These are phyloP conservation scores for Alternaria alternata DNA, from an alignment of 2,329 filamentous ascomycete genomes.

Conservation along the genomic window DNA sequence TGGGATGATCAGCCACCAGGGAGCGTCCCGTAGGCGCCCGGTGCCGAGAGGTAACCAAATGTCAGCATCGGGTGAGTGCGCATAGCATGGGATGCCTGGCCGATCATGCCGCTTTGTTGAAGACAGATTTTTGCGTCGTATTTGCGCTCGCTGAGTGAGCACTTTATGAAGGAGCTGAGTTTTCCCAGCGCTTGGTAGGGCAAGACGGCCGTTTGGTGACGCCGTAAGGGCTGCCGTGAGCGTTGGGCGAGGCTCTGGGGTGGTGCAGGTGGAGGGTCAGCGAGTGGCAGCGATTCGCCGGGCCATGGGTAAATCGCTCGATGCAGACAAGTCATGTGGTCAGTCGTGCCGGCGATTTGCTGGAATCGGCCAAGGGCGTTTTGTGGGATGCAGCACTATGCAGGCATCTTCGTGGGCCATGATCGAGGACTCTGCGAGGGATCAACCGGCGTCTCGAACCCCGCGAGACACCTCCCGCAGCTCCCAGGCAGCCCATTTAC, in stretches of 20 bases:
- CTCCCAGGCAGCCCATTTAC: constrained; percentile 25
- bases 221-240: constrained; percentile 14
- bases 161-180: constrained; percentile 5
- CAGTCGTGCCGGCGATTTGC: constrained; percentile 27
- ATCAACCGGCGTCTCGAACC: constrained; percentile 22
- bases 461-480: constrained; percentile 13
- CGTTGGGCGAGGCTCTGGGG: constrained; percentile 27
- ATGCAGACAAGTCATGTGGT: constrained; percentile 29
- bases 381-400: constrained; percentile 19
- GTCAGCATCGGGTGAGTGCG: background rate
- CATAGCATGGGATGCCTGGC: constrained; percentile 19
- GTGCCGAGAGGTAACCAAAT: constrained; percentile 9
- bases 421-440: constrained; percentile 27
- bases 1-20: constrained; percentile 30
- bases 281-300: constrained; percentile 21
- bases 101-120: constrained; percentile 18
- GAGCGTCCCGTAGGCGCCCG: constrained; percentile 25
- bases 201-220: background rate
- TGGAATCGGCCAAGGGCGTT: constrained; percentile 23
- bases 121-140: background rate
- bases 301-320: constrained; percentile 19
- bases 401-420: constrained; percentile 32
- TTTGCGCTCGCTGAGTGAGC: constrained; percentile 12
- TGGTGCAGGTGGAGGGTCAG: constrained; percentile 23
- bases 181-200: constrained; percentile 18